phyloP scores from a whole-genome alignment of 2,329 filamentous ascomycete genomes.

The Penicillium sp. region DNA sequence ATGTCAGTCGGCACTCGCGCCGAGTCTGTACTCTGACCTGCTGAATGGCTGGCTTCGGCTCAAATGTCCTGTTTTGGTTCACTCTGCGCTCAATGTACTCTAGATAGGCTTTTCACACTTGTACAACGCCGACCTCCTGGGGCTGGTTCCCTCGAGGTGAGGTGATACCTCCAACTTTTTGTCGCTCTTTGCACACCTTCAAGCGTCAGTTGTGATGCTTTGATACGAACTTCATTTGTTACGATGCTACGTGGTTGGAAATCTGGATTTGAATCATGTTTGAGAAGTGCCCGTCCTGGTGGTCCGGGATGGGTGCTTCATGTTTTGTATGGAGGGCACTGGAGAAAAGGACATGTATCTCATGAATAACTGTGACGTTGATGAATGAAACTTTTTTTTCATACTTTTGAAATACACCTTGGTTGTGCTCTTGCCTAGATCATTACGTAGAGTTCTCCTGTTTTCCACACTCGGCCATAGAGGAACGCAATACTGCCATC shows the following conservation, averaged over 20 bases:
- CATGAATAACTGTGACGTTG: neutral
- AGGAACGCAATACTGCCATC: neutral
- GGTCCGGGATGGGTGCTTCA: neutral
- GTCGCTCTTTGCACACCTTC: neutral
- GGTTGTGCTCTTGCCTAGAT: neutral
- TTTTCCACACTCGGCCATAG: neutral
- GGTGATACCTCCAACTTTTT: neutral
- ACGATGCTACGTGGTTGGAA: neutral
- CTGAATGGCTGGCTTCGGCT: neutral
- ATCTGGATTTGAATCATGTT: neutral
- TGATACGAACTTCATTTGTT: neutral
- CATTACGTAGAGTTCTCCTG: neutral
- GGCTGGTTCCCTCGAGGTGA: neutral
- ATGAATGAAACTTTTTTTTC: neutral
- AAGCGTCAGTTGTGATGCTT: neutral
- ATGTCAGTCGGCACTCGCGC: conserved; percentile 35
- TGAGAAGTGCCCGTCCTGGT: neutral
- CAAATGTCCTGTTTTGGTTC: too few species aligned
- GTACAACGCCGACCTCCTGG: neutral
- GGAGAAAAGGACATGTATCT: neutral
- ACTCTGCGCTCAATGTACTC: neutral
- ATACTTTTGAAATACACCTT: neutral
- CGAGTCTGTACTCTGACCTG: conserved; percentile 15
- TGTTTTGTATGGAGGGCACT: neutral
- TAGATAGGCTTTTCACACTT: conserved; percentile 5